Percentiles rank a stretch among this genome's conserved stretches.
These are phyloP conservation scores for Calonectria multiphialidica DNA, from an alignment of 2,329 filamentous ascomycete species.

Conservation along the genomic window DNA sequence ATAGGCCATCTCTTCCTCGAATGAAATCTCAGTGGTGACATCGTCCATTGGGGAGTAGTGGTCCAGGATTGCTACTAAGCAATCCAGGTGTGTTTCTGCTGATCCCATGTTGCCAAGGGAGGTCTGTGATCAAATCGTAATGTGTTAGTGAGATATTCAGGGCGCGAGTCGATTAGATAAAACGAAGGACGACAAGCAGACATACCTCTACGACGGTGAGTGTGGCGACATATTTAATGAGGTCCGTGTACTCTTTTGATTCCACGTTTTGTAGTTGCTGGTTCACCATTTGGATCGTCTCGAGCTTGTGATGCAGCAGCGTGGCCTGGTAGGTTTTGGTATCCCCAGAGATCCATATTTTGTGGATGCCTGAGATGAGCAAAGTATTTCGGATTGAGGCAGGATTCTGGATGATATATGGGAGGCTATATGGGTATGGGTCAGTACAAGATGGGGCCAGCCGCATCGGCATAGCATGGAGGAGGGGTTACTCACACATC, in stretches of 20 bases:
- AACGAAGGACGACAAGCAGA: neutral
- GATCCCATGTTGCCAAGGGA: slow-evolving; percentile 29
- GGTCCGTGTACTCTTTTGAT: slow-evolving; percentile 14
- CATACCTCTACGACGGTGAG: slow-evolving; percentile 33
- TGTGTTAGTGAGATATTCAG: neutral
- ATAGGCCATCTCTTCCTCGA: slow-evolving; percentile 34
- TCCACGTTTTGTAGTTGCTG: slow-evolving; percentile 22
- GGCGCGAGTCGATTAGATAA: too few relatives aligned
- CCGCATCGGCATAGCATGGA: neutral
- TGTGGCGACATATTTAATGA: slow-evolving; percentile 33
- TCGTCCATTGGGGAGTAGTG: slow-evolving; percentile 19
- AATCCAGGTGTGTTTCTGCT: slow-evolving; percentile 32
- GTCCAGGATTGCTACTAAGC: slow-evolving; percentile 25
- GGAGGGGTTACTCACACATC: slow-evolving; percentile 10
- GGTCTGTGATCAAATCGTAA: slow-evolving; percentile 4
- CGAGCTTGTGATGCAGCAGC: slow-evolving; percentile 33
- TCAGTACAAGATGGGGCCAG: neutral
- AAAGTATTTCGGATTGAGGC: slow-evolving; percentile 30
- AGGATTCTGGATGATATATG: slow-evolving; percentile 29
- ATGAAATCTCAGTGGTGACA: neutral
- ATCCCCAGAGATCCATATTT: slow-evolving; percentile 34
- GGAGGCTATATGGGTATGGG: slow-evolving; percentile 10
- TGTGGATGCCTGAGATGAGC: slow-evolving; percentile 32
- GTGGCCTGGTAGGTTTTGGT: slow-evolving; percentile 30
- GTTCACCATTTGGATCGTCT: slow-evolving; percentile 26